phyloP scores from a whole-genome alignment of 2,329 filamentous ascomycete species.

The Nemania sp. region DNA sequence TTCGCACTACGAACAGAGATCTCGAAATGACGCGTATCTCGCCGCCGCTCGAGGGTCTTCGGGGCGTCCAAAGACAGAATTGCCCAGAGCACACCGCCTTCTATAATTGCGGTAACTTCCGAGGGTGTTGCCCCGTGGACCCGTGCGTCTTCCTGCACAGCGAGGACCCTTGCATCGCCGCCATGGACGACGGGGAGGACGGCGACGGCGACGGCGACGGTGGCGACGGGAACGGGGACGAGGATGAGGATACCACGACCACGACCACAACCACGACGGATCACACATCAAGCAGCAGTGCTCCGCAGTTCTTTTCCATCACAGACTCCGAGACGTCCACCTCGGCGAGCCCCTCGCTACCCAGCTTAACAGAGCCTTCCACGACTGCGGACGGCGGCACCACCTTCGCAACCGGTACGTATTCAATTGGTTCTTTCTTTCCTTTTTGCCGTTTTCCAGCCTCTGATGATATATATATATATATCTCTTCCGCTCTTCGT shows the following conservation, averaged over 20 bases:
- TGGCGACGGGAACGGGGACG: neutral
- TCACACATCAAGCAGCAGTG: neutral
- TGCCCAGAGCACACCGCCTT: slow-evolving; percentile 41
- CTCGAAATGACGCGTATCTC: neutral
- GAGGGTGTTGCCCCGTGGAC: slow-evolving; percentile 52
- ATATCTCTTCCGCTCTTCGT: neutral
- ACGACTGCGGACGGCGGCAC: neutral
- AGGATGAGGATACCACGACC: neutral
- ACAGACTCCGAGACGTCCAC: neutral
- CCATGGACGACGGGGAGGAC: neutral
- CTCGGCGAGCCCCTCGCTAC: neutral
- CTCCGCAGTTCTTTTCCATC: neutral
- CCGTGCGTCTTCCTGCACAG: slow-evolving; percentile 43
- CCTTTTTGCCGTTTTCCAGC: neutral
- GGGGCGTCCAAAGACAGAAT: neutral
- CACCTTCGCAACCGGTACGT: slow-evolving; percentile 12
- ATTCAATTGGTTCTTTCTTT: neutral
- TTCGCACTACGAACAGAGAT: no score
- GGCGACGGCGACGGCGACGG: neutral
- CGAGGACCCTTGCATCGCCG: slow-evolving; percentile 14
- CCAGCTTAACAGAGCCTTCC: slow-evolving; percentile 6
- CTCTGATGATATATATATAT: no score
- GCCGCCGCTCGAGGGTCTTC: neutral
- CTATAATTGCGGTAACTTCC: slow-evolving; percentile 48
- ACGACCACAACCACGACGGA: neutral